A percentile compares a stretch with the other conserved stretches of the same genome.
phyloP scores from a whole-genome alignment of 495 filamentous ascomycete genomes.

The Thermothielavioides terrestris region DNA sequence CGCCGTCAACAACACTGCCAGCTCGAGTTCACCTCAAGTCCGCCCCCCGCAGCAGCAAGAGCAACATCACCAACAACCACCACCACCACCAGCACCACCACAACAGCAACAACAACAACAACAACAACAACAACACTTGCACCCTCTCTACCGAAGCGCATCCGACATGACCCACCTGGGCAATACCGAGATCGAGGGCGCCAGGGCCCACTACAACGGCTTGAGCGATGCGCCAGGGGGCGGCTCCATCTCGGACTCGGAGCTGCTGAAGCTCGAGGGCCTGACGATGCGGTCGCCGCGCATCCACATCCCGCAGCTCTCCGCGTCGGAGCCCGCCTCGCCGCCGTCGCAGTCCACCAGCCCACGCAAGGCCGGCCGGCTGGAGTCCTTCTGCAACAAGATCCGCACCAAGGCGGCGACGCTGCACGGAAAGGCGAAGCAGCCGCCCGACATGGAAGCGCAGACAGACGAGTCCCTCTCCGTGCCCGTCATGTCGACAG shows the following conservation, averaged over 20 bases:
- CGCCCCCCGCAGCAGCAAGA: too few species aligned
- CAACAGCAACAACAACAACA: neutral
- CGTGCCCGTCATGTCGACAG: slow-evolving; percentile 15
- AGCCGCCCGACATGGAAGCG: neutral
- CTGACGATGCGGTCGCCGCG: slow-evolving; percentile 35
- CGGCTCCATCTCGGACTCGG: slow-evolving; percentile 40
- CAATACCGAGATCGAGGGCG: slow-evolving; percentile 1
- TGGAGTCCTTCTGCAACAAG: slow-evolving; percentile 20
- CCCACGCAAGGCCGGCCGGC: slow-evolving; percentile 21
- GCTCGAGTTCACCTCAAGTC: neutral
- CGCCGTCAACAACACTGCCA: neutral
- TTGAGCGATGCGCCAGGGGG: slow-evolving; percentile 13
- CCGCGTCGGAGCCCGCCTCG: slow-evolving; percentile 23
- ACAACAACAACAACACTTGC: neutral
- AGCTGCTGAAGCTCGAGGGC: slow-evolving; percentile 39
- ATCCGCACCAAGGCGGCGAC: slow-evolving; percentile 23
- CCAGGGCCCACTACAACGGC: slow-evolving; percentile 1
- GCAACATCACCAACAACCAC: too few species aligned
- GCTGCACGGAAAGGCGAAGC: slow-evolving; percentile 12
- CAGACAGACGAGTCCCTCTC: neutral
- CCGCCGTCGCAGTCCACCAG: slow-evolving; percentile 16
- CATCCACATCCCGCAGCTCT: slow-evolving; percentile 17
- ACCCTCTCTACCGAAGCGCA: slow-evolving; percentile 1
- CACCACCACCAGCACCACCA: too few species aligned
- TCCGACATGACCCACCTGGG: neutral